These are phyloP conservation scores for Aspergillus alliaceus DNA, from an alignment of 2,329 filamentous ascomycete genomes.

Conservation along the genomic window DNA sequence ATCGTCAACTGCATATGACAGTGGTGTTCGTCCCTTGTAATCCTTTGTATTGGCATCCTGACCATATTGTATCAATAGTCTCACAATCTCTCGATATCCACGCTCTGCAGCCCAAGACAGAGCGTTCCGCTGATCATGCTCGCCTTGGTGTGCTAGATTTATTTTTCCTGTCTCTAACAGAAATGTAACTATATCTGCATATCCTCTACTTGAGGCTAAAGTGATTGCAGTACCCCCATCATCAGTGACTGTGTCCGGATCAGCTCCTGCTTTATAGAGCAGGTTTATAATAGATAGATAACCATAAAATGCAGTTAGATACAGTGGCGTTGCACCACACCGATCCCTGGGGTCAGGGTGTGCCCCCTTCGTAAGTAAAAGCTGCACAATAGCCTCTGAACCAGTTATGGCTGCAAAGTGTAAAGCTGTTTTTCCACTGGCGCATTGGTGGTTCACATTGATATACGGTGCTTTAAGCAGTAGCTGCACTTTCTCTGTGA, in stretches of 20 bases:
- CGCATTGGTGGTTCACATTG: neutral
- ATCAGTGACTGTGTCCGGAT: neutral
- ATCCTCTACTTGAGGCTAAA: neutral
- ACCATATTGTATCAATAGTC: neutral
- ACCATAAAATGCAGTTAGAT: neutral
- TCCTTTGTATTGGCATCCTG: neutral
- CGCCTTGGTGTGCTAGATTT: neutral
- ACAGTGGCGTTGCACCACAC: neutral
- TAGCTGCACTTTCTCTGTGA: neutral
- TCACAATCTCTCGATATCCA: neutral
- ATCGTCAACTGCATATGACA: neutral
- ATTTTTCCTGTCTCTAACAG: neutral
- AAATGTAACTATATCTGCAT: neutral
- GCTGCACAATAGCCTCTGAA: neutral
- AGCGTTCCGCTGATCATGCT: neutral
- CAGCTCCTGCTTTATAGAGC: neutral
- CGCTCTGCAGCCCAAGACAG: neutral
- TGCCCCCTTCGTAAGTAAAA: neutral
- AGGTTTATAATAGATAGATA: neutral
- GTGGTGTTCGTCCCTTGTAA: neutral
- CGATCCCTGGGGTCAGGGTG: neutral
- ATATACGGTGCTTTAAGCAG: neutral
- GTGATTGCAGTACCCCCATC: neutral
- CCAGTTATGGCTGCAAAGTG: neutral
- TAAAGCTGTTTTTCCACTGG: neutral